Percentiles rank a stretch among this genome's conserved stretches.
These are phyloP conservation scores for Vitis hybrid DNA, from an alignment of 177 flowering plant species.

Conservation along the genomic window DNA sequence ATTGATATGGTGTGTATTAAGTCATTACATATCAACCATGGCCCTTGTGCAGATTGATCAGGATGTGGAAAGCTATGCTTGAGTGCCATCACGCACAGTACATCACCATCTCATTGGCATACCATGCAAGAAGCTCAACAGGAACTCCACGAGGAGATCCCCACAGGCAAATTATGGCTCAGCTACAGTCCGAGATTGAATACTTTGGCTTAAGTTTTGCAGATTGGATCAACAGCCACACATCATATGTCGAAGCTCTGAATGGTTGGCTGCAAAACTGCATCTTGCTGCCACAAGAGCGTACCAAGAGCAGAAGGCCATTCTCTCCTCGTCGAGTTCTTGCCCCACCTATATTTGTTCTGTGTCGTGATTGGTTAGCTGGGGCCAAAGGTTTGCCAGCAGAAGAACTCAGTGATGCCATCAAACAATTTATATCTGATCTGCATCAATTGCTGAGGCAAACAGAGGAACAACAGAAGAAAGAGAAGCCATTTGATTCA, in stretches of 20 bases:
- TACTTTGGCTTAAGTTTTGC: slow-evolving; percentile 80
- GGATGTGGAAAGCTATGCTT: slow-evolving; percentile 99
- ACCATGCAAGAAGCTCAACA: slow-evolving; percentile 61
- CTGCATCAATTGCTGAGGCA: slow-evolving; percentile 38
- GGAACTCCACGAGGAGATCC: slow-evolving; percentile 43
- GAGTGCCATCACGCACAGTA: slow-evolving; percentile 96
- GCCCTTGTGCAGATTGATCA: slow-evolving; percentile 52
- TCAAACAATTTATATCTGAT: slow-evolving; percentile 54
- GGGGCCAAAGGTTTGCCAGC: slow-evolving; percentile 66
- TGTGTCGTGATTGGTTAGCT: slow-evolving; percentile 77
- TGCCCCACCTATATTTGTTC: slow-evolving; percentile 69
- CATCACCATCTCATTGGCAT: slow-evolving; percentile 94
- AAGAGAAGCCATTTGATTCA: slow-evolving; percentile 20
- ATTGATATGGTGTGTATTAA: no score
- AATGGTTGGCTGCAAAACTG: slow-evolving; percentile 86
- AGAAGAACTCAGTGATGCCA: slow-evolving; percentile 56
- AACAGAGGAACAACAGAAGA: slow-evolving; percentile 36
- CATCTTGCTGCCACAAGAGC: slow-evolving; percentile 65
- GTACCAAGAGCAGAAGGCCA: slow-evolving; percentile 47
- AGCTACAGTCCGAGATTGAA: slow-evolving; percentile 71
- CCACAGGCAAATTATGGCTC: slow-evolving; percentile 43
- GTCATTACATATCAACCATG: not conserved
- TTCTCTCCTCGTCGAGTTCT: slow-evolving; percentile 58
- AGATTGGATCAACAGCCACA: slow-evolving; percentile 66
- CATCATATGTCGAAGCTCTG: slow-evolving; percentile 74